Base-by-base conservation (phyloP, 208 protist genomes). In the Herpetomonas tarakana region DNA sequence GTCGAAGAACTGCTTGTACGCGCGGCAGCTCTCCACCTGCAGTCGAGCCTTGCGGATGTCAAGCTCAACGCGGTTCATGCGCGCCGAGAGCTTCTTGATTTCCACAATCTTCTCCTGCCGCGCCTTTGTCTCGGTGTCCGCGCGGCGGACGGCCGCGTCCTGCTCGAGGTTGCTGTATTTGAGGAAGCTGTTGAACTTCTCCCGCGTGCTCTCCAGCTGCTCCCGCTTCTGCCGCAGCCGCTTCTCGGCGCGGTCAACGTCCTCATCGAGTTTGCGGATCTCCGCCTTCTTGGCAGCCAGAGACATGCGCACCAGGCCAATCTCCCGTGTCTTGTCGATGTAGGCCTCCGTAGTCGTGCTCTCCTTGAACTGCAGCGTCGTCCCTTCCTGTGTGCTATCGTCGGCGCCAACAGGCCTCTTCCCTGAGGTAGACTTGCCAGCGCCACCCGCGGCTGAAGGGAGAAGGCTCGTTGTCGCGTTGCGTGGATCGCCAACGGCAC, bases 101-200 rank as follows among this genome's bases (percentile, higher is more conserved):
- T 98, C 95, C 16, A 92, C 75, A 31, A 91, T 82, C 70, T 97
- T 98, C 28, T 97, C 91, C 47, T 92, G 73, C 62, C 97, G 97
- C 4, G 75, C 80, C 58, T 93, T 94, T 26, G 90, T 93, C 71
- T 98, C 92, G 2, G 74, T 58, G 55, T 98, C 94, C 0, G 94
- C 94, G 26, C 89, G 86, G 28, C 93, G 92, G 30, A 98, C 96
- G 24, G 97, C 96, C 3, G 96, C 86, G 52, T 98, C 94, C 46
- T 97, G 94, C 57, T 98, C 90, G 12, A 95, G 70, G 70, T 98
- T 97, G 73, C 96, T 98, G 57, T 96, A 72, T 56, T 98, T 97
- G n/a, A 97, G 68, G 67, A 98, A 98, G 56, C 86, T 91, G 65
- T 97, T 93, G 69, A 98, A 98, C 60, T 96, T 93, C 50, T 93